Conservation (phyloP, 2,329 filamentous ascomycete species). For the Colletotrichum karsti region DNA sequence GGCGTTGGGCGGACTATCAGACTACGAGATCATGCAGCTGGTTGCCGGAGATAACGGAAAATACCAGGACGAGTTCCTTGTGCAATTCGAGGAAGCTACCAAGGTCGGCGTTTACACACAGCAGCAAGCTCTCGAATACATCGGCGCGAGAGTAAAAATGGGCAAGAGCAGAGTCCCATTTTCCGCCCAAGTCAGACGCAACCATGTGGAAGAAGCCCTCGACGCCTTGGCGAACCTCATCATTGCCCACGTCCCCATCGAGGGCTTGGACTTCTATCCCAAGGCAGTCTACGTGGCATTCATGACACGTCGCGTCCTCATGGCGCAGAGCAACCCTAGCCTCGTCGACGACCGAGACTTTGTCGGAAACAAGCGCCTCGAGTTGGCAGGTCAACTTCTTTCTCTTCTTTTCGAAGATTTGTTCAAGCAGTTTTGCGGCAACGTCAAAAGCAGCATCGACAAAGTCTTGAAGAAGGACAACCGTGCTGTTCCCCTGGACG, state of each 20-base stretch:
- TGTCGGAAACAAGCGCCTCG: constrained; percentile 95
- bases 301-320: constrained; percentile 95
- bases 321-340: constrained; percentile 89
- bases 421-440: constrained; percentile 92
- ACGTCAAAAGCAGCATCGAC: constrained; percentile 93
- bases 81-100: constrained; percentile 93
- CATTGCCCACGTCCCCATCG: constrained; percentile 92
- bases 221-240: constrained; percentile 93
- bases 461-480: constrained; percentile 96
- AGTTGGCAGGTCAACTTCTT: constrained; percentile 92
- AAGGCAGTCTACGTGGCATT: constrained; percentile 96
- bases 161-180: constrained; percentile 69
- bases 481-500: constrained; percentile 87
- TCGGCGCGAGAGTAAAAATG: constrained; percentile 88
- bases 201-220: constrained; percentile 88
- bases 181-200: constrained; percentile 66
- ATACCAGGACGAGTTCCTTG: constrained; percentile 93
- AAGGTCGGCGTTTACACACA: constrained; percentile 89
- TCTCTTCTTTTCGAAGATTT: constrained; percentile 96
- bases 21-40: constrained; percentile 93
- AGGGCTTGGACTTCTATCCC: constrained; percentile 93
- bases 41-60: constrained; percentile 86
- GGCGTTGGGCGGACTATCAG: constrained; percentile 91
- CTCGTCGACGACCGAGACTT: constrained; percentile 97
- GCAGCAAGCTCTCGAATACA: constrained; percentile 93